Conservation (phyloP, 2,329 filamentous ascomycete species). For the Trichoderma sp. region DNA sequence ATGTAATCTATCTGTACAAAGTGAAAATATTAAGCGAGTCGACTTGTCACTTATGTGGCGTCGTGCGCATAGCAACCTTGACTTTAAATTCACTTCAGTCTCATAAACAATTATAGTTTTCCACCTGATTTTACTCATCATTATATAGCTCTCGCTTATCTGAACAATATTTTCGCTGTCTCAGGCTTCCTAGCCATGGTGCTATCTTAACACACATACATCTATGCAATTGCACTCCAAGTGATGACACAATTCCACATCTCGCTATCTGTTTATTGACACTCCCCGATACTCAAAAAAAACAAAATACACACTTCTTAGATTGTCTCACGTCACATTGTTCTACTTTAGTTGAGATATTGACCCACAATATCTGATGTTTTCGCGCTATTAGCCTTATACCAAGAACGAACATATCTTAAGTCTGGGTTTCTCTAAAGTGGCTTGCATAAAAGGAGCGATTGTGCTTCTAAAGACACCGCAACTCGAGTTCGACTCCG, state of each 20-base stretch:
- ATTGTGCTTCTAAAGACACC: not conserved
- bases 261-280: not conserved
- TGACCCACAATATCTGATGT: not conserved
- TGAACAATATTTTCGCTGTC: not conserved
- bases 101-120: not conserved
- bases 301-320: not conserved
- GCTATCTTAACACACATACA: not conserved
- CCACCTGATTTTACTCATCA: not conserved
- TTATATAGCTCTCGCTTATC: not conserved
- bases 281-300: not conserved
- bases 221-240: not conserved
- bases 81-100: not conserved
- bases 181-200: not conserved
- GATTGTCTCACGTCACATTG: not conserved
- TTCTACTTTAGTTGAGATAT: not conserved
- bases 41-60: conserved; percentile 11
- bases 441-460: not conserved
- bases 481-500: not conserved
- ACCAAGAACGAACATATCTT: not conserved
- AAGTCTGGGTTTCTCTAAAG: not conserved
- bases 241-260: too few species aligned
- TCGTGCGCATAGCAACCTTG: not conserved
- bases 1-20: not conserved
- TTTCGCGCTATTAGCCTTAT: not conserved
- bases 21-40: not conserved